Evolutionary conservation across 176 grass and related monocot genomes (phyloP).

Genomic region (Bonia amplexicaulis): DNA sequence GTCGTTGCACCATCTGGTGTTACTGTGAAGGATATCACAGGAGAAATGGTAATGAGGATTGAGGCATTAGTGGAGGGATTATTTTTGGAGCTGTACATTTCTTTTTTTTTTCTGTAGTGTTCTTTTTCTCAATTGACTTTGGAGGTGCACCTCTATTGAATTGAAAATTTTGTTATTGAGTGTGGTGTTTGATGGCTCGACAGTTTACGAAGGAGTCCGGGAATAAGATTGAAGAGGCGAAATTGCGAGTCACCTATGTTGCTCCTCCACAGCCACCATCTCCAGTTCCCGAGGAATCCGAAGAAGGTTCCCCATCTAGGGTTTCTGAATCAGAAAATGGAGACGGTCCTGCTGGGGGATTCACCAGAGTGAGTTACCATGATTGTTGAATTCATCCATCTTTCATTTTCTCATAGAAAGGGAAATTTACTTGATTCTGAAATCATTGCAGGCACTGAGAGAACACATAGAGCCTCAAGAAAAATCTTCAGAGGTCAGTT

Average conservation of each 20-base stretch:
- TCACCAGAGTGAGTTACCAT: constrained; percentile 51
- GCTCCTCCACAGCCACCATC: constrained; percentile 85
- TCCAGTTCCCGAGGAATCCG: constrained; percentile 82
- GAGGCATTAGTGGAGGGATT: not conserved
- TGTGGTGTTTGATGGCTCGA: constrained; percentile 1
- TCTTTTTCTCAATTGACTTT: constrained; percentile 1
- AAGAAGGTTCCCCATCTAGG: constrained; percentile 75
- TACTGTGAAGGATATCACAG: constrained; percentile 55
- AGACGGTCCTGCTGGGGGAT: constrained; percentile 37
- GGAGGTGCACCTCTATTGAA: not conserved
- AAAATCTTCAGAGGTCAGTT: constrained; percentile 54
- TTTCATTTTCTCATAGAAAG: not conserved
- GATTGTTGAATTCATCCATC: constrained; percentile 27
- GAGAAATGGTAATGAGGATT: constrained; percentile 46
- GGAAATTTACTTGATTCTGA: constrained; percentile 10
- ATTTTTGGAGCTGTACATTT: not conserved
- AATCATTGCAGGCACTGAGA: constrained; percentile 44
- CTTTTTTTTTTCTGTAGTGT: not conserved
- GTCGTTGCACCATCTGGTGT: constrained; percentile 35
- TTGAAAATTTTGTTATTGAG: not conserved
- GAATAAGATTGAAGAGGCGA: constrained; percentile 66
- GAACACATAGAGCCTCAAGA: constrained; percentile 49
- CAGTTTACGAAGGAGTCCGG: constrained; percentile 72
- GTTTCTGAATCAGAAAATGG: constrained; percentile 57
- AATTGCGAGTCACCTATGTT: constrained; percentile 69